These are phyloP conservation scores for Sporothrix variecibatus DNA, from an alignment of 2,329 filamentous ascomycete genomes.

Conservation along the genomic window DNA sequence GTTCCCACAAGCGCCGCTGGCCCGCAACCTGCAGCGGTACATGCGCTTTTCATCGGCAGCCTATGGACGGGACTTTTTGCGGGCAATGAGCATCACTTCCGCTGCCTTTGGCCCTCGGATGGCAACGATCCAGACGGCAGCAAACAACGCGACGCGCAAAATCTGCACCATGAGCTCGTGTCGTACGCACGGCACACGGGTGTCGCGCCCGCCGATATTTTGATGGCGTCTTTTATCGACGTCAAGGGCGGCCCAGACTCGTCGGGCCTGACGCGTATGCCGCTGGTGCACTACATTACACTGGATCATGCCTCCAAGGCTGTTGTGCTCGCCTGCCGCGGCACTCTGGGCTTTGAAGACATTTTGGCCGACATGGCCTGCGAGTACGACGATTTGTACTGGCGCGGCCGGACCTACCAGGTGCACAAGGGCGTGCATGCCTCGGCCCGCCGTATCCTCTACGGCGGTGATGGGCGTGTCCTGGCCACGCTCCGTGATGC, in stretches of 20 bases:
- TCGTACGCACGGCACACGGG: constrained; percentile 66
- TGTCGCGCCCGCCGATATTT: constrained; percentile 57
- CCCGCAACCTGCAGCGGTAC: constrained; percentile 64
- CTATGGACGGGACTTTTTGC: constrained; percentile 65
- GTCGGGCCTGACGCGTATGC: constrained; percentile 65
- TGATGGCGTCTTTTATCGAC: constrained; percentile 72
- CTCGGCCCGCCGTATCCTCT: constrained; percentile 66
- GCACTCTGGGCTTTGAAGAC: constrained; percentile 73
- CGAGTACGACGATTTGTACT: constrained; percentile 66
- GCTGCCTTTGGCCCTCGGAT: constrained; percentile 46
- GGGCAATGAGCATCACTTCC: constrained; percentile 62
- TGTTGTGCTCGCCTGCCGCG: constrained; percentile 71
- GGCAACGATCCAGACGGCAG: constrained; percentile 43
- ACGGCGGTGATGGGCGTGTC: constrained; percentile 67
- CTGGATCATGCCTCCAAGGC: constrained; percentile 71
- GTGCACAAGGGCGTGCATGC: constrained; percentile 76
- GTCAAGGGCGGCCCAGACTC: constrained; percentile 67
- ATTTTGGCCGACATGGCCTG: constrained; percentile 73
- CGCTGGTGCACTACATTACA: constrained; percentile 72
- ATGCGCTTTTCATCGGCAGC: constrained; percentile 68
- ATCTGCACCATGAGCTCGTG: constrained; percentile 60
- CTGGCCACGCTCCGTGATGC: constrained; percentile 66
- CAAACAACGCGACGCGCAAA: background rate
- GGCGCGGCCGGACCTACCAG: constrained; percentile 66
- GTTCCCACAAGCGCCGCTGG: constrained; percentile 61